Evolutionary conservation across 805 yeast species (phyloP), one percentile per base, ranked within the genome.

Genomic region (Wickerhamiella lipophila): DNA sequence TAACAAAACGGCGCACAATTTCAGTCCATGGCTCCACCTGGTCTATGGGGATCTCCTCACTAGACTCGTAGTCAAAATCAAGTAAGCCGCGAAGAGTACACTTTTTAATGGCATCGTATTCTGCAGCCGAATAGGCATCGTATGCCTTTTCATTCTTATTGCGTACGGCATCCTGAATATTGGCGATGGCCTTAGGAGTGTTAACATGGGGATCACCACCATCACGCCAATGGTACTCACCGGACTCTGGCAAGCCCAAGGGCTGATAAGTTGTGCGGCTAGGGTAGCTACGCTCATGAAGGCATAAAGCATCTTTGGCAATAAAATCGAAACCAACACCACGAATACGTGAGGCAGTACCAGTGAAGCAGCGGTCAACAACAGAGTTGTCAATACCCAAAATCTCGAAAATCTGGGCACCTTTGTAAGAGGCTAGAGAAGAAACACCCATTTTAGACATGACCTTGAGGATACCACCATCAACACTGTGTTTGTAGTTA

Each of bases 1-100:
- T 88, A 55, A 88, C 88, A 64, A 92, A 92, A 60, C 98, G 77
- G 60, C 96, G 80, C 29, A 88, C 98, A 65, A 89, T 89, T 66
- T 89, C 98, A 32, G 97, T 92, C 98, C 98, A 89, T 41, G 98
- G 98, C 71, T 89, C 98, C 57, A 89, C 98, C 69, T 92, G 97
- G 62, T 89, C 98, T 54, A 89, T 70, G 50, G 98, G 96, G 48
- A 89, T 92, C 3, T 88, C 75, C 3, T 71, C 73, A 0, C 86
- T 74, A 55, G 63, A 65, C 40, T 77, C 83, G 61, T 69, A 86
- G 67, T 92, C 96, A 62, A 89, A 81, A 67, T 92, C 97, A 49
- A 89, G 75, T 60, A 89, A 70, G 36, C 98, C 98, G 67, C 98
- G 79, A 57, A 89, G 72, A 13, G 98, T 89, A 74, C 97, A 89